A percentile compares a stretch with the other conserved stretches of the same genome.
These are phyloP conservation scores for Amanita jacksonii DNA, from an alignment of 768 basidiomycete genomes.

Conservation along the genomic window DNA sequence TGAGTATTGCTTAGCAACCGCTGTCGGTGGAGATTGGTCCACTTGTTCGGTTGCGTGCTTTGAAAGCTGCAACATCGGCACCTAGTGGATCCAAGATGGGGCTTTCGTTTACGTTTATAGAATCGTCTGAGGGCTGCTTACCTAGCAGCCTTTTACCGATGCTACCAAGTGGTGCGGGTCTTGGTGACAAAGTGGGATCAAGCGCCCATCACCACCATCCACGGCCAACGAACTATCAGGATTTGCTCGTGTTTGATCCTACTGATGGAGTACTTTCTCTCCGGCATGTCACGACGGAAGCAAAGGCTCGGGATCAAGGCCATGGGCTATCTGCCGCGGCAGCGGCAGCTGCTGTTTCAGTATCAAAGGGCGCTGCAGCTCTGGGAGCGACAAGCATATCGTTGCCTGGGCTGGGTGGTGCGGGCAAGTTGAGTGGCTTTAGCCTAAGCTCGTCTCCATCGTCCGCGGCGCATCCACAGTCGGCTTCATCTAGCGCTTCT, in stretches of 20 bases:
- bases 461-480: neutral
- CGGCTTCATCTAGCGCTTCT: constrained; percentile 4
- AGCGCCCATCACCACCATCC: constrained; percentile 22
- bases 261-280: constrained; percentile 44
- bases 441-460: constrained; percentile 16
- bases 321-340: too few relatives aligned
- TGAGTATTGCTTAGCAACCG: constrained; percentile 34
- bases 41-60: constrained; percentile 41
- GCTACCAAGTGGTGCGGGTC: constrained; percentile 7
- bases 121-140: constrained; percentile 22
- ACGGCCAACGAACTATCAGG: constrained; percentile 44
- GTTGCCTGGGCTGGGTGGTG: constrained; percentile 42
- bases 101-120: constrained; percentile 49
- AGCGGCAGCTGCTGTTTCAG: constrained; percentile 18
- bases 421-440: constrained; percentile 25
- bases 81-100: constrained; percentile 26
- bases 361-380: constrained; percentile 12
- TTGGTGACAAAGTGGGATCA: constrained; percentile 14
- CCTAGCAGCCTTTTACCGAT: constrained; percentile 29
- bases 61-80: constrained; percentile 18
- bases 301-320: constrained; percentile 19
- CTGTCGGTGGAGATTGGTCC: constrained; percentile 46
- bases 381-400: constrained; percentile 49
- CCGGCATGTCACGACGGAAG: constrained; percentile 41
- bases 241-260: constrained; percentile 61